These are phyloP conservation scores for Exserohilum turcica DNA, from an alignment of 2,329 filamentous ascomycete species.

Conservation along the genomic window DNA sequence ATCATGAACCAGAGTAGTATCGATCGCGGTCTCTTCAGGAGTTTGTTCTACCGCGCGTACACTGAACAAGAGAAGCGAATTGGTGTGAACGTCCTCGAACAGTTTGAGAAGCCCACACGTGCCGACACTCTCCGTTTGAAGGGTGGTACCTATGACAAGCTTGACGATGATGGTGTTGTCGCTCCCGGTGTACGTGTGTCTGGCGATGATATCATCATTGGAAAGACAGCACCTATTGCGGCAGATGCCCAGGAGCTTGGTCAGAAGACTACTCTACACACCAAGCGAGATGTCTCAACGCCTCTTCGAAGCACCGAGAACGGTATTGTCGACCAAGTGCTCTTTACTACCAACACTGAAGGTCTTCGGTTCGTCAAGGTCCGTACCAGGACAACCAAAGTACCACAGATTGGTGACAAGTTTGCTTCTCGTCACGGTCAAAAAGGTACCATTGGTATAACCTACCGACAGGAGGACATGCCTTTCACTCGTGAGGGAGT, in stretches of 20 bases:
- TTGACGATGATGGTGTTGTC: constrained; percentile 94
- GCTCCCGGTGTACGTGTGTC: constrained; percentile 92
- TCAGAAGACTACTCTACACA: constrained; percentile 85
- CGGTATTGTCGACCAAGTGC: constrained; percentile 91
- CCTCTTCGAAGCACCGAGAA: constrained; percentile 94
- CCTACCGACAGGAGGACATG: constrained; percentile 98
- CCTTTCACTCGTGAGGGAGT: constrained; percentile 93
- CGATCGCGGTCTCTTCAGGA: constrained; percentile 94
- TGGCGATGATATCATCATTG: constrained; percentile 98
- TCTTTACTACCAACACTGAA: constrained; percentile 93
- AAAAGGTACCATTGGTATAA: constrained; percentile 98
- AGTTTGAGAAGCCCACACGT: constrained; percentile 93
- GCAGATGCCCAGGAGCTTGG: constrained; percentile 92
- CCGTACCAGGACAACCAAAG: constrained; percentile 93
- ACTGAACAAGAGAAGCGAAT: constrained; percentile 97
- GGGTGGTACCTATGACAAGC: constrained; percentile 94
- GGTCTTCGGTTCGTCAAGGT: constrained; percentile 97
- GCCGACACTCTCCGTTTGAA: constrained; percentile 89
- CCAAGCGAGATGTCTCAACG: constrained; percentile 94
- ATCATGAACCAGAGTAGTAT: constrained; percentile 99
- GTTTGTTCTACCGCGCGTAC: constrained; percentile 96
- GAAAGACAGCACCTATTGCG: constrained; percentile 94
- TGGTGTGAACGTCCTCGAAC: constrained; percentile 88
- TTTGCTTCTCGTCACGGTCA: constrained; percentile 99
- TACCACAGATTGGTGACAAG: constrained; percentile 98